Conservation (phyloP, 805 yeast species). For the Kazachstania kunashirensis region DNA sequence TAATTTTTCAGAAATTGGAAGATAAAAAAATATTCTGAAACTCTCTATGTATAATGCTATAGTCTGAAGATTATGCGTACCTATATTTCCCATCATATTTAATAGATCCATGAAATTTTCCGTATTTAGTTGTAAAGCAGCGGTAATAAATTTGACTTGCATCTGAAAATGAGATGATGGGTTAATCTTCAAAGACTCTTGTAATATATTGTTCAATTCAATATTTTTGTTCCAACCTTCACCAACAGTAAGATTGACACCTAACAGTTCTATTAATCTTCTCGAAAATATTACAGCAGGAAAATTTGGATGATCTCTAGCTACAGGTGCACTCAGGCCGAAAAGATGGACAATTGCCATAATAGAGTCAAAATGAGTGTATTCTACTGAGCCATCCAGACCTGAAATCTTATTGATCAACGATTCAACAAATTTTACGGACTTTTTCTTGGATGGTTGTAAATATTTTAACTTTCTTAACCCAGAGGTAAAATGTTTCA, state of each 20-base stretch:
- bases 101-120: constrained; percentile 23
- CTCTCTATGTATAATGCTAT: constrained; percentile 32
- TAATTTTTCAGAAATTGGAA: constrained; percentile 22
- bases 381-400: constrained; percentile 17
- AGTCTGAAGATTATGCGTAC: constrained; percentile 13
- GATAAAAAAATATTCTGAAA: constrained; percentile 27
- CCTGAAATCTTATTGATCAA: constrained; percentile 24
- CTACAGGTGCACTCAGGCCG: constrained; percentile 16
- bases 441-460: constrained; percentile 13
- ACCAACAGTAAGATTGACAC: constrained; percentile 16
- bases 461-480: constrained; percentile 19
- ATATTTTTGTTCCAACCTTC: constrained; percentile 13
- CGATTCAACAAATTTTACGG: constrained; percentile 17
- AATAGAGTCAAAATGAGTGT: constrained; percentile 19
- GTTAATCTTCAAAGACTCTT: constrained; percentile 2
- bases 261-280: constrained; percentile 15
- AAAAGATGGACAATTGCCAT: constrained; percentile 15
- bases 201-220: constrained; percentile 10
- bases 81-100: constrained; percentile 10
- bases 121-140: constrained; percentile 27
- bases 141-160: constrained; percentile 25
- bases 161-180: constrained; percentile 10
- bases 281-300: constrained; percentile 16
- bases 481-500: constrained; percentile 18
- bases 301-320: constrained; percentile 8